Conservation (phyloP, 805 yeast species). For the Wickerhamomyces ciferrii region DNA sequence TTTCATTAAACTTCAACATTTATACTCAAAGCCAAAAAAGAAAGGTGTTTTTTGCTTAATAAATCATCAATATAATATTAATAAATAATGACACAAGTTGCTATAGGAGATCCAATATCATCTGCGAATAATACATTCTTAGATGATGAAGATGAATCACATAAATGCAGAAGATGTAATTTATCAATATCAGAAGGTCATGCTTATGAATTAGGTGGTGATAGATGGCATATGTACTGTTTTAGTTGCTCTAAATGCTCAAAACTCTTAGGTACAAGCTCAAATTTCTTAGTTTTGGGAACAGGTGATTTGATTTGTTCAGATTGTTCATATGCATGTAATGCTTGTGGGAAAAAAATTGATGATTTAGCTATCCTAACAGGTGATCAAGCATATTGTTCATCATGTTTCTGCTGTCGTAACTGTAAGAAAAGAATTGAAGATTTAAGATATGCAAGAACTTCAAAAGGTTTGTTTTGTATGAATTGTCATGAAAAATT, state of each 20-base stretch:
- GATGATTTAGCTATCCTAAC: constrained; percentile 92
- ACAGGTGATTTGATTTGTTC: constrained; percentile 89
- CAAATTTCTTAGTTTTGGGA: constrained; percentile 87
- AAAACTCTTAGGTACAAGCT: constrained; percentile 73
- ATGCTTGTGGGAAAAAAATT: constrained; percentile 78
- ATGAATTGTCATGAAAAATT: constrained; percentile 86
- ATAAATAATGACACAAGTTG: background rate
- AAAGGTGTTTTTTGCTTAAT: too few relatives aligned
- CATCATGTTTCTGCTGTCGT: constrained; percentile 83
- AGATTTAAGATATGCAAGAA: constrained; percentile 86
- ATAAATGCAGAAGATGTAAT: constrained; percentile 37
- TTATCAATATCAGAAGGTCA: constrained; percentile 78
- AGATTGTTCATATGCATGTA: constrained; percentile 88
- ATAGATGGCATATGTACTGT: constrained; percentile 94
- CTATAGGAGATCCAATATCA: constrained; percentile 1
- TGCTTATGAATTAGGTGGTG: constrained; percentile 91
- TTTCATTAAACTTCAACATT: too few relatives aligned
- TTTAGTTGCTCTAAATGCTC: constrained; percentile 86
- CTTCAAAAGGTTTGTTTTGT: constrained; percentile 89
- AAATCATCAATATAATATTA: background rate
- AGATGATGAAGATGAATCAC: constrained; percentile 17
- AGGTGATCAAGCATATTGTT: constrained; percentile 93
- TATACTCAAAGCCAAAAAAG: too few relatives aligned
- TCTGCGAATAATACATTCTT: constrained; percentile 6
- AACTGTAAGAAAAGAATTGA: constrained; percentile 83